These are phyloP conservation scores for Orbilia brochopaga DNA, from an alignment of 2,329 filamentous ascomycete species.

Conservation along the genomic window DNA sequence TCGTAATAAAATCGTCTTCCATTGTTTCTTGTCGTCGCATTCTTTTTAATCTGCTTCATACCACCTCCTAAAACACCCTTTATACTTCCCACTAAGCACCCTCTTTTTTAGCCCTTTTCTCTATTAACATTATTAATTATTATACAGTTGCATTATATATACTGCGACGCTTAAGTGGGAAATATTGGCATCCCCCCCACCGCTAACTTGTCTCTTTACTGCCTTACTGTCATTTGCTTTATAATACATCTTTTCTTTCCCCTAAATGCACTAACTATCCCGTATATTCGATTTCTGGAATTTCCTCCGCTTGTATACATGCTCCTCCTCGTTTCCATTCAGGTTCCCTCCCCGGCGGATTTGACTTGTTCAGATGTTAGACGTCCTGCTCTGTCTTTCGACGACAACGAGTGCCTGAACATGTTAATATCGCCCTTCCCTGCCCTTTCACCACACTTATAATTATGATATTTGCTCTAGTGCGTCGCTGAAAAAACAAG, in stretches of 20 bases:
- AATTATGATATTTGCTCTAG: background rate
- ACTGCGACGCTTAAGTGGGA: background rate
- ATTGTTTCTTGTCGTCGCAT: conserved; percentile 47
- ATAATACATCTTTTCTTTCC: background rate
- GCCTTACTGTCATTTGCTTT: background rate
- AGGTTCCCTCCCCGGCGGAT: background rate
- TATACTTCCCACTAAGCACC: conserved; percentile 17
- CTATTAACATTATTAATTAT: conserved; percentile 24
- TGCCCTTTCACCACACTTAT: background rate
- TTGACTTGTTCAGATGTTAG: background rate
- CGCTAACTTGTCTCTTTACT: background rate
- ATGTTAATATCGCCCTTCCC: background rate
- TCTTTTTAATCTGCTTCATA: conserved; percentile 52
- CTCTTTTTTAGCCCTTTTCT: conserved; percentile 25
- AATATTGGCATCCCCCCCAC: conserved; percentile 16
- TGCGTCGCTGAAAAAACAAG: background rate
- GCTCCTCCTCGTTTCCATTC: background rate
- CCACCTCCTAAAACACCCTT: conserved; percentile 46
- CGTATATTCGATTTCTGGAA: background rate
- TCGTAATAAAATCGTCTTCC: conserved; percentile 28
- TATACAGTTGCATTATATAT: conserved; percentile 7
- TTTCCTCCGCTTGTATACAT: background rate
- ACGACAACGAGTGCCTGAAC: background rate
- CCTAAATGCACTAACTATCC: background rate
- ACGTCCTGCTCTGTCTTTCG: background rate